phyloP scores from a whole-genome alignment of 345 rosid genomes.

The Eucalyptus sp. region DNA sequence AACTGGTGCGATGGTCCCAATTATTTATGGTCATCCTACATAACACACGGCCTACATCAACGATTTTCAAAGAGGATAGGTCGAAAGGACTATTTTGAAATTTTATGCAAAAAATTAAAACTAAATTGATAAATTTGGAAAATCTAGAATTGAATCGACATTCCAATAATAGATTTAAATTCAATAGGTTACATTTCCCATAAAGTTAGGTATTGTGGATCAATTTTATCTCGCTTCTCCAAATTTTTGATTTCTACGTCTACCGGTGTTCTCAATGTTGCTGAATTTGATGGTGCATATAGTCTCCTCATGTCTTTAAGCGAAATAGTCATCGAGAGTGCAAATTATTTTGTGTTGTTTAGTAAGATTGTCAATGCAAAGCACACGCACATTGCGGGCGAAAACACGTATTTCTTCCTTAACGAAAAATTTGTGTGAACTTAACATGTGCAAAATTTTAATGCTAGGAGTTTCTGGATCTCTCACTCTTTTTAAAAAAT shows the following conservation, averaged over 20 bases:
- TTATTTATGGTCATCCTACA: accelerated
- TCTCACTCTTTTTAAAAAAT: accelerated
- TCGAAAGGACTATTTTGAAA: background rate
- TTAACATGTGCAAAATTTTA: background rate
- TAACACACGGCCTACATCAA: background rate
- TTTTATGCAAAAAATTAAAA: background rate
- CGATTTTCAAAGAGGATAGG: accelerated
- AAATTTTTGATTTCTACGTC: background rate
- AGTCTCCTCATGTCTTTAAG: background rate
- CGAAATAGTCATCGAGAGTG: background rate
- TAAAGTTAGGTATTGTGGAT: background rate
- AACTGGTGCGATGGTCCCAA: accelerated
- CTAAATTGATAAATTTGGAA: background rate
- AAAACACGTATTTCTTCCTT: background rate
- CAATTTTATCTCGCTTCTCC: background rate
- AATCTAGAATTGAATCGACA: background rate
- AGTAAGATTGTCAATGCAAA: background rate
- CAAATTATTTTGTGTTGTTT: background rate
- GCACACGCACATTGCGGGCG: background rate
- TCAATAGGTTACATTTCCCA: background rate
- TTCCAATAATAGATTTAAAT: no score
- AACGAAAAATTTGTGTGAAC: background rate
- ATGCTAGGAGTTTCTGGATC: background rate
- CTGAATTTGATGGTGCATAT: background rate
- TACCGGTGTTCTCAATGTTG: accelerated